Evolutionary conservation across 306 rosid genomes (phyloP), one percentile per base, ranked within the genome.

Genomic region (Vicia sativa): DNA sequence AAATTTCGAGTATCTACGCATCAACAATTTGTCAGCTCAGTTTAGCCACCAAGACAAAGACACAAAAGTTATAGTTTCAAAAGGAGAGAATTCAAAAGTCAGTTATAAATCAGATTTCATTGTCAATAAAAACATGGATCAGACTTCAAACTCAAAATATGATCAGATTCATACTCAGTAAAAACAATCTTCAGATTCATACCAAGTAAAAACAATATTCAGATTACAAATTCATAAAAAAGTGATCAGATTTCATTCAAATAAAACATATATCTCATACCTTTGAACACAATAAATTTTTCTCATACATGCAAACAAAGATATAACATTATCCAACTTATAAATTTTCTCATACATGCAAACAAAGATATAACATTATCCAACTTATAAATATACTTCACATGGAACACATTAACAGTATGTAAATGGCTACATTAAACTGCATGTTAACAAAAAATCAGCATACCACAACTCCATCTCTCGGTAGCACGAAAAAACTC

Each of bases 401-500:
- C 23, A 14, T 25, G 3, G 42, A 48, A 64, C 63, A 15, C 44
- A 42, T 26, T 7, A 37, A 57, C 19, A 54, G 3, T 9, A 53
- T 55, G 37, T 6, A 11, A 19, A 28, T 29, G 18, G 34, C 38
- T 13, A 29, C n/a, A 35, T 23, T 21, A 13, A 63, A 25, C 15
- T 21, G 61, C 43, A 19, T 13, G 61, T 64, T 3, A 25, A 10
- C 11, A 37, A 25, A 16, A 59, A 62, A 61, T 76, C n/a, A 72
- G 68, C 86, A 39, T 87, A 95, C 99, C 99, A 13, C 99, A 95
- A 77, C 85, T 90, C 99, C 99, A 95, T 80, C 85, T 90, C 19
- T 96, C 99, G 65, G 84, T 88, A 0, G 92, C 85, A 67, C 83
- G 87, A 69, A 95, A 95, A 74, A 95, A 95, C 2, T 91, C 60